phyloP scores from a whole-genome alignment of 306 rosid species.

The Acacia melanoxylon region DNA sequence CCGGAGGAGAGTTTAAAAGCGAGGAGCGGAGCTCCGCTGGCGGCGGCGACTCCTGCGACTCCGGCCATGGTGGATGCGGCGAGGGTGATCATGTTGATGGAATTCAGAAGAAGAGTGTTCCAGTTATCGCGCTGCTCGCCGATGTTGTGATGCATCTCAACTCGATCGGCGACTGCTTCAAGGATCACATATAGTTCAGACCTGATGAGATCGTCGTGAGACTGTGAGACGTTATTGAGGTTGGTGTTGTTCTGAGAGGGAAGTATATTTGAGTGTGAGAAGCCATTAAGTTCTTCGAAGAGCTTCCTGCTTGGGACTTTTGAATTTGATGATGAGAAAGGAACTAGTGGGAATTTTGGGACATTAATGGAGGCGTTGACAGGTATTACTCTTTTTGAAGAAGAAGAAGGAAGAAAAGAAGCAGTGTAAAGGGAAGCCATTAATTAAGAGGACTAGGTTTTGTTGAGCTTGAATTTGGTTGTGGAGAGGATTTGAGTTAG shows the following conservation, averaged over 20 bases:
- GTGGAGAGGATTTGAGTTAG: not conserved
- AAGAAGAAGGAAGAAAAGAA: slow-evolving; percentile 34
- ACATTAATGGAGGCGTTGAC: slow-evolving; percentile 51
- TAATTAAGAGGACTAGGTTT: not conserved
- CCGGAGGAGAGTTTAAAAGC: slow-evolving; percentile 59
- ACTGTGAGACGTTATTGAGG: not conserved
- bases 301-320: slow-evolving; percentile 41
- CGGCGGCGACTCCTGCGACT: slow-evolving; percentile 37
- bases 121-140: slow-evolving; percentile 71
- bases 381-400: not conserved
- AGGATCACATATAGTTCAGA: slow-evolving; percentile 59
- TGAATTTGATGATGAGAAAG: slow-evolving; percentile 9
- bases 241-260: not conserved
- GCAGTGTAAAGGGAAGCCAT: slow-evolving; percentile 58
- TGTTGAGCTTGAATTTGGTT: not conserved
- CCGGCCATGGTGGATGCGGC: slow-evolving; percentile 68
- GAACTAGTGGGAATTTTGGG: slow-evolving; percentile 44
- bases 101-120: slow-evolving; percentile 72
- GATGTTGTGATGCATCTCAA: slow-evolving; percentile 75
- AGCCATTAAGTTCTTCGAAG: slow-evolving; percentile 41
- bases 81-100: slow-evolving; percentile 81
- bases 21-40: slow-evolving; percentile 36
- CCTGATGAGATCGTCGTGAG: not conserved
- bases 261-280: slow-evolving; percentile 28
- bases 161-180: slow-evolving; percentile 65